Evolutionary conservation across 441 rosid genomes (phyloP).

Genomic region (Bruguiera hainesii): DNA sequence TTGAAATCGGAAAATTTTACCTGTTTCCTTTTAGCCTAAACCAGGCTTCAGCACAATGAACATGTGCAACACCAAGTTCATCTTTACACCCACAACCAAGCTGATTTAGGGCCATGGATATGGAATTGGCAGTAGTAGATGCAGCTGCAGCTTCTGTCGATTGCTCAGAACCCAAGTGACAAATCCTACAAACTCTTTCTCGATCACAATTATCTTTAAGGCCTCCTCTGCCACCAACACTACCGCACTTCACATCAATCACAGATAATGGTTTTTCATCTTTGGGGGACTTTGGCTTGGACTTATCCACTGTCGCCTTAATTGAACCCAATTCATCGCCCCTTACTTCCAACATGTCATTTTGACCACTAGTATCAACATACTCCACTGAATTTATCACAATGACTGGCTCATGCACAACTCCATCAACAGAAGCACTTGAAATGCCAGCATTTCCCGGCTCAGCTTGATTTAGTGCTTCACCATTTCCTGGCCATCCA

Average conservation of each 20-base stretch:
- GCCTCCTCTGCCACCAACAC: conserved; percentile 24
- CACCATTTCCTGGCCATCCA: conserved; percentile 18
- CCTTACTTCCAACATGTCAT: conserved; percentile 18
- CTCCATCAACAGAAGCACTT: conserved; percentile 18
- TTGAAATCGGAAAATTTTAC: conserved; percentile 31
- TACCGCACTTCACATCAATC: conserved; percentile 38
- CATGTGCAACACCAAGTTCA: conserved; percentile 80
- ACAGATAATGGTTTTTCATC: conserved; percentile 37
- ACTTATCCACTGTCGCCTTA: conserved; percentile 23
- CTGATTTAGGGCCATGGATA: conserved; percentile 43
- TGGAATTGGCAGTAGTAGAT: conserved; percentile 15
- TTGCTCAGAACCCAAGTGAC: conserved; percentile 69
- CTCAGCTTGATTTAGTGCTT: conserved; percentile 26
- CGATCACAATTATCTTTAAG: conserved; percentile 36
- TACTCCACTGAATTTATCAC: conserved; percentile 31
- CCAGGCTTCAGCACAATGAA: conserved; percentile 85
- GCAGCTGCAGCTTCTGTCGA: conserved; percentile 25
- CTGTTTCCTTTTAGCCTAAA: conserved; percentile 90
- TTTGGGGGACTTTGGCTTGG: conserved; percentile 31
- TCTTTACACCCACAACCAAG: conserved; percentile 92
- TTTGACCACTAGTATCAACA: conserved; percentile 20
- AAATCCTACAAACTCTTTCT: conserved; percentile 75
- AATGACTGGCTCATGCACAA: conserved; percentile 30
- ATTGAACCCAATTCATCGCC: conserved; percentile 23
- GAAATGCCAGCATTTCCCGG: conserved; percentile 27